phyloP scores from a whole-genome alignment of 768 basidiomycete species.

The Tulasnella sp. region DNA sequence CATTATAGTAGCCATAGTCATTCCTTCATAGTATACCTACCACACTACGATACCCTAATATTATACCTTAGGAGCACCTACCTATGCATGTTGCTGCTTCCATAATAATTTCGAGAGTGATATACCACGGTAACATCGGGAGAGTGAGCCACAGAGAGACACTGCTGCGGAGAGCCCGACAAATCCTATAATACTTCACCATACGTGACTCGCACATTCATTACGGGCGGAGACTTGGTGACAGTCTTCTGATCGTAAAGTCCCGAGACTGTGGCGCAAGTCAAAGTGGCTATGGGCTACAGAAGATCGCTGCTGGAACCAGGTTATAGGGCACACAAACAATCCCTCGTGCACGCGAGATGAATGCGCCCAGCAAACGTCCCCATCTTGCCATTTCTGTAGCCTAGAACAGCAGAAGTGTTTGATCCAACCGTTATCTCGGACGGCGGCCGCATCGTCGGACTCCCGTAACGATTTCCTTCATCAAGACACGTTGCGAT shows the following conservation, averaged over 20 bases:
- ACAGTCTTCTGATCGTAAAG: slow-evolving; percentile 5
- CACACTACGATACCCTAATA: background rate
- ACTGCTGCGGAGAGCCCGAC: background rate
- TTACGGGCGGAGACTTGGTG: background rate
- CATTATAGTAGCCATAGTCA: background rate
- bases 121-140: background rate
- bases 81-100: background rate
- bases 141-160: background rate
- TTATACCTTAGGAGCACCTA: background rate
- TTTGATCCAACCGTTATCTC: background rate
- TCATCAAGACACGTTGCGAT: background rate
- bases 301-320: background rate
- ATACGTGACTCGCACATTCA: background rate
- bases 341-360: background rate
- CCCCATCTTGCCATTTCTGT: background rate
- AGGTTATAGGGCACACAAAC: background rate
- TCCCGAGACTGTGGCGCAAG: slow-evolving; percentile 3
- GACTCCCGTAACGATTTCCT: background rate
- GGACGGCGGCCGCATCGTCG: background rate
- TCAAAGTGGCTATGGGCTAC: background rate
- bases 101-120: background rate
- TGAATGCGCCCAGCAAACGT: background rate
- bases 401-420: background rate
- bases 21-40: slow-evolving; percentile 1
- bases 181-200: background rate